These are phyloP conservation scores for Tubosaeta brunneosetosa DNA, from an alignment of 768 basidiomycete genomes.

Conservation along the genomic window DNA sequence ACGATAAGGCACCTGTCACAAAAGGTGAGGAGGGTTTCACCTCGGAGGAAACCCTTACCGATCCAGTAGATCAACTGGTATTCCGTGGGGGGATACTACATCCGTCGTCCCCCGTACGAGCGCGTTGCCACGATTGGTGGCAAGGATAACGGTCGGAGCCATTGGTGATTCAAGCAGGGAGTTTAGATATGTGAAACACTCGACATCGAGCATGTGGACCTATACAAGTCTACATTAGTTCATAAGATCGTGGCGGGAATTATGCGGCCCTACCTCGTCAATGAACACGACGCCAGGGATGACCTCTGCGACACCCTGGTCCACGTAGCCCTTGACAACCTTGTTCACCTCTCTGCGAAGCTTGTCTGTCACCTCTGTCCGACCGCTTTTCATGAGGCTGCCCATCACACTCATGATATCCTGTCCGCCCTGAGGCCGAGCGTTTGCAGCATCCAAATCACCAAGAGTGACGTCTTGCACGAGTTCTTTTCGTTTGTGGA, in stretches of 20 bases:
- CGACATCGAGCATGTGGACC: conserved; percentile 99
- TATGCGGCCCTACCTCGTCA: conserved; percentile 70
- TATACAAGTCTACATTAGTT: conserved; percentile 29
- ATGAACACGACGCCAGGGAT: conserved; percentile 98
- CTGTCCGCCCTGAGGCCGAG: conserved; percentile 92
- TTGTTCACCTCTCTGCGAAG: conserved; percentile 94
- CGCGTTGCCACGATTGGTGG: conserved; percentile 91
- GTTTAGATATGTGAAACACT: conserved; percentile 98
- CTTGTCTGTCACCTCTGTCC: conserved; percentile 98
- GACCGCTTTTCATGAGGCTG: conserved; percentile 81
- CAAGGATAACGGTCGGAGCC: conserved; percentile 96
- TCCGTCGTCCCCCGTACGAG: conserved; percentile 92
- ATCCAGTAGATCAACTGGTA: conserved; percentile 92
- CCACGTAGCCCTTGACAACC: conserved; percentile 94
- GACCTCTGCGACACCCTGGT: conserved; percentile 96
- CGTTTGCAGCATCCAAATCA: conserved; percentile 95
- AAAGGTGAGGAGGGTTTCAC: conserved; percentile 6
- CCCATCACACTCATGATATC: conserved; percentile 99
- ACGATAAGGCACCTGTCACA: conserved; percentile 82
- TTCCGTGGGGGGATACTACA: conserved; percentile 86
- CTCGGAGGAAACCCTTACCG: conserved; percentile 46
- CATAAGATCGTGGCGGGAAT: background rate
- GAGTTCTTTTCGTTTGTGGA: conserved; percentile 93
- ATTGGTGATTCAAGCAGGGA: conserved; percentile 92
- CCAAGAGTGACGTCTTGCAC: conserved; percentile 94